Percentiles rank a stretch among this genome's conserved stretches.
phyloP scores from a whole-genome alignment of 306 rosid genomes.

The Mucuna pruriens region DNA sequence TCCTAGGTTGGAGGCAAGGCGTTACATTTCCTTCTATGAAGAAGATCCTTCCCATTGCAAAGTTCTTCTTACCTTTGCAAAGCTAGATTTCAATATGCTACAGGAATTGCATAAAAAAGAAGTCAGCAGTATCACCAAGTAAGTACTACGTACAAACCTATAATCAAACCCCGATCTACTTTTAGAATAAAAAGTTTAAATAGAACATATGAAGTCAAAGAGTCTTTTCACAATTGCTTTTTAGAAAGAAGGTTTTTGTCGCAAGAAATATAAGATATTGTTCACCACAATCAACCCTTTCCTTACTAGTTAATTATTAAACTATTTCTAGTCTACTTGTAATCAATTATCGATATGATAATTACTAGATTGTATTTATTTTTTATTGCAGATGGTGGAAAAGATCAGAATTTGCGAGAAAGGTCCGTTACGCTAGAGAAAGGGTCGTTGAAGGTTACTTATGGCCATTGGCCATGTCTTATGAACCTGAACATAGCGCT shows the following conservation, averaged over 20 bases:
- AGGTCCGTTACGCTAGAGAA: constrained; percentile 46
- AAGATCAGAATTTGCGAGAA: constrained; percentile 26
- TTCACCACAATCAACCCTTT: not conserved
- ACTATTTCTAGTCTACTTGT: not conserved
- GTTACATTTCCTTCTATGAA: constrained; percentile 43
- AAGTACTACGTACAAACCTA: not conserved
- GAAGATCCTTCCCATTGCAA: constrained; percentile 41
- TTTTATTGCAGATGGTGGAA: constrained; percentile 54
- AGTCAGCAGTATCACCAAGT: constrained; percentile 26
- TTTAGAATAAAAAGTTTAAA: not conserved
- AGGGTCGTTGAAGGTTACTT: constrained; percentile 47
- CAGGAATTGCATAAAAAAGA: constrained; percentile 45
- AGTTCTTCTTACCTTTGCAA: constrained; percentile 46
- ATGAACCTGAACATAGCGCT: constrained; percentile 35
- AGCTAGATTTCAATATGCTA: constrained; percentile 52
- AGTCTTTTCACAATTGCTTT: not conserved
- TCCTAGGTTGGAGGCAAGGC: constrained; percentile 43
- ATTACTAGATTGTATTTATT: not conserved
- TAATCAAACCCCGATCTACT: not conserved
- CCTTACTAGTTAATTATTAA: not conserved
- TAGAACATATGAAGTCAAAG: not conserved
- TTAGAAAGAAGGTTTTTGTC: not conserved
- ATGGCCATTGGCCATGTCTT: constrained; percentile 34
- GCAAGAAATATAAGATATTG: not conserved
- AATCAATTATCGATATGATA: not conserved